A percentile compares a stretch with the other conserved stretches of the same genome.
Conservation (phyloP, 139 green algal species). For the Chlorella sp. region DNA sequence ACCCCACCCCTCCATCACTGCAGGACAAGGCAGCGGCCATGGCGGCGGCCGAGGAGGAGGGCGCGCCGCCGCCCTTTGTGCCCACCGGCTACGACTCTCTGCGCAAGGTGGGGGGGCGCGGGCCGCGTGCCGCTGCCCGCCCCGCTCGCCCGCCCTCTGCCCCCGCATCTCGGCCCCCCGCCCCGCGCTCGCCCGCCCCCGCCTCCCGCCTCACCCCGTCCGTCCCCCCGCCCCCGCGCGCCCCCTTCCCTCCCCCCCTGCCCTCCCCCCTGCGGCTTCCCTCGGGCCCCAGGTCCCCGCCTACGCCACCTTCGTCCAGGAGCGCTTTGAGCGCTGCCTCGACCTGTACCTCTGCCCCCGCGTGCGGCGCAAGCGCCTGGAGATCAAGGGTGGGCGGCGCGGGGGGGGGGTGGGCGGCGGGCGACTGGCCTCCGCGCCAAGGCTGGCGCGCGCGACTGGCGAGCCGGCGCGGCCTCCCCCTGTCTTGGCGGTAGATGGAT, state of each 20-base stretch:
- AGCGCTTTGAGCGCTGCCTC: conserved; percentile 98
- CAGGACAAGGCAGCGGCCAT: too few species aligned
- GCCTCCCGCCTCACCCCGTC: too few species aligned
- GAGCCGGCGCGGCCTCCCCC: too few species aligned
- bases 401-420: not conserved
- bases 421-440: too few species aligned
- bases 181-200: too few species aligned
- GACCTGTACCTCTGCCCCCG: conserved; percentile 98
- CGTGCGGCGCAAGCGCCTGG: conserved; percentile 67
- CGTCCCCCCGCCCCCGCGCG: too few species aligned
- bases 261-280: not conserved
- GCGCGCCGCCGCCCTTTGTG: conserved; percentile 51
- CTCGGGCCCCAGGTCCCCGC: conserved; percentile 53
- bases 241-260: too few species aligned
- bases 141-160: too few species aligned
- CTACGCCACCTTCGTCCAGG: conserved; percentile 91
- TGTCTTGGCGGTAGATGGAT: too few species aligned
- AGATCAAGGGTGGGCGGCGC: conserved; percentile 46
- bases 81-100: conserved; percentile 70
- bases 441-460: too few species aligned
- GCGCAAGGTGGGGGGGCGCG: conserved; percentile 43
- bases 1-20: too few species aligned
- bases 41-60: conserved; percentile 77
- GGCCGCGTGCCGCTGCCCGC: not conserved
- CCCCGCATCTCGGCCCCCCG: too few species aligned